A percentile compares a stretch with the other conserved stretches of the same genome.
These are phyloP conservation scores for Pilasporangium apinafurcum DNA, from an alignment of 352 stramenopile species.

Conservation along the genomic window DNA sequence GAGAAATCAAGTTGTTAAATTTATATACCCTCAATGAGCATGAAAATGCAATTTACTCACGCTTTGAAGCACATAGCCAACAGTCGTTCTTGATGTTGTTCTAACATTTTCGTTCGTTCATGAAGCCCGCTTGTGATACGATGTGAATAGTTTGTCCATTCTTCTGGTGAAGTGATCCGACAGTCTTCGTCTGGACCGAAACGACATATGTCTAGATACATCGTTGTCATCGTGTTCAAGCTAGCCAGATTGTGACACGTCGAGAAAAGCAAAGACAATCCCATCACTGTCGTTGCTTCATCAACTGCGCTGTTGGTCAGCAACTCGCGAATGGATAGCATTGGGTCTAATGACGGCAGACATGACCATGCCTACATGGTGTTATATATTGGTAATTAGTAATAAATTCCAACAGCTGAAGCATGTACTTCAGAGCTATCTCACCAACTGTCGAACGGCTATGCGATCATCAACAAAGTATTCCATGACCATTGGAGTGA, in stretches of 20 bases:
- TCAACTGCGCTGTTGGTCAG: background rate
- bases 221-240: constrained; percentile 11
- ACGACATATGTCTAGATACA: constrained; percentile 24
- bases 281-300: background rate
- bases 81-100: constrained; percentile 18
- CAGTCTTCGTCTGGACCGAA: constrained; percentile 2
- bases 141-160: background rate
- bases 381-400: no score
- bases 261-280: constrained; percentile 14
- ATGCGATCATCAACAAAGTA: constrained; percentile 9
- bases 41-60: constrained; percentile 6
- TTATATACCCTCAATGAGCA: background rate
- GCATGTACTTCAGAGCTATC: background rate
- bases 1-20: background rate
- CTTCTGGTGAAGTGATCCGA: background rate
- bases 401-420: background rate
- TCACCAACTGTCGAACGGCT: constrained; percentile 11
- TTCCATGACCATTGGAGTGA: constrained; percentile 10
- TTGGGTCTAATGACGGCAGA: constrained; percentile 1
- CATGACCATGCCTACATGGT: constrained; percentile 3
- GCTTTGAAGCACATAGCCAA: constrained; percentile 20
- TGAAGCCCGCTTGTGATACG: background rate
- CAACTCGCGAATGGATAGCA: constrained; percentile 1
- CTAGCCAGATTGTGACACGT: constrained; percentile 1
- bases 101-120: background rate